Conservation (phyloP, 2,329 filamentous ascomycete genomes). For the Madurella fahalii region DNA sequence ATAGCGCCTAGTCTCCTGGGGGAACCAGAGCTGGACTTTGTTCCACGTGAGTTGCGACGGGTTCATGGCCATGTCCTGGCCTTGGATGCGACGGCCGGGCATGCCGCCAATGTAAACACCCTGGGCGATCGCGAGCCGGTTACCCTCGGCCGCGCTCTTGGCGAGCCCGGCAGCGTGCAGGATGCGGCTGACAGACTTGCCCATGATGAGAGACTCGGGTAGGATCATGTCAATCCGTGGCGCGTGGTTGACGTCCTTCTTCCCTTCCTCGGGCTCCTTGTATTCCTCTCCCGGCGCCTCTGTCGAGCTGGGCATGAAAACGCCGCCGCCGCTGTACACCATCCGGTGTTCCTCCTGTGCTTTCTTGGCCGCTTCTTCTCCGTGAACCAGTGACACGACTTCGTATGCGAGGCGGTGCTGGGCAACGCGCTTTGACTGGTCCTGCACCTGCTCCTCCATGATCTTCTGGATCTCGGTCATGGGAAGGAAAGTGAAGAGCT, state of each 20-base stretch:
- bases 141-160: constrained; percentile 52
- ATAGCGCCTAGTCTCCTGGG: constrained; percentile 54
- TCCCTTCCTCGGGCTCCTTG: constrained; percentile 19
- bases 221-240: constrained; percentile 54
- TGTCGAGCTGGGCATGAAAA: constrained; percentile 2
- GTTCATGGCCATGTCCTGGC: constrained; percentile 21
- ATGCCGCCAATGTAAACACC: constrained; percentile 59
- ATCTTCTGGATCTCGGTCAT: constrained; percentile 60
- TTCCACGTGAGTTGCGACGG: constrained; percentile 52
- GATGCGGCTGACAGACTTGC: constrained; percentile 54
- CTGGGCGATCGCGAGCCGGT: constrained; percentile 51
- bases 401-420: constrained; percentile 83
- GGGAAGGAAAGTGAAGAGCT: constrained; percentile 86
- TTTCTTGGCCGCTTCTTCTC: constrained; percentile 56
- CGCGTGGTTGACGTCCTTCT: constrained; percentile 41
- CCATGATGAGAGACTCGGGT: constrained; percentile 51
- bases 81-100: constrained; percentile 35
- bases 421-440: constrained; percentile 69
- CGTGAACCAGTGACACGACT: constrained; percentile 76
- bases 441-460: constrained; percentile 62
- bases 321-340: constrained; percentile 40
- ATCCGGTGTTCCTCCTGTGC: constrained; percentile 54
- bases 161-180: constrained; percentile 58
- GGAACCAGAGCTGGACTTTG: constrained; percentile 56
- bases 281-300: constrained; percentile 16